Evolutionary conservation across 805 yeast species (phyloP), one percentile per base, ranked within the genome.

Genomic region (Ogataea ganodermae): DNA sequence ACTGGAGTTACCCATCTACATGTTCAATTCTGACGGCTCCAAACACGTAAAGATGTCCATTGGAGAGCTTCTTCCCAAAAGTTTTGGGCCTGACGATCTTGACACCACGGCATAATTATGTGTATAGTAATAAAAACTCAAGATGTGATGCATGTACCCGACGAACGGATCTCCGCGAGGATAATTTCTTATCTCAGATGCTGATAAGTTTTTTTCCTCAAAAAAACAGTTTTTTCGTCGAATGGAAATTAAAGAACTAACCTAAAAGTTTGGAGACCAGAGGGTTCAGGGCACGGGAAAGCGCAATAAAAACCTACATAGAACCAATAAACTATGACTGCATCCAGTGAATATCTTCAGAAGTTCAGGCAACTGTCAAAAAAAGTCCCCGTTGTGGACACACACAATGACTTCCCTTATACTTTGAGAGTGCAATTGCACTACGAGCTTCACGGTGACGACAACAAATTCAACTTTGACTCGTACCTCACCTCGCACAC

Each of bases 71-170:
- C 70, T 91, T 41, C 98, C 98, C 0, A 63, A 79, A 60, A 83
- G 94, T 58, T 92, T 91, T 67, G 97, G 97, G 0, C 97, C 97
- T 1, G 90, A 79, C 13, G 77, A 81, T 57, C 66, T 86, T 35
- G 68, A 20, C 33, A 26, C 6, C 6, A 5, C 21, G 13, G 21
- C 21, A 5, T 16, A 16, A 10, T 23, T 35, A 21, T 13, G 22
- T 33, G 7, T 20, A 21, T 35, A 23, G 13, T n/a, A n/a, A 30
- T 6, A 14, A 14, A n/a, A 30, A 14, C 13, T 30, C 3, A 16
- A 27, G 4, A 27, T n/a, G n/a, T n/a, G n/a, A n/a, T n/a, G n/a
- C n/a, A n/a, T n/a, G n/a, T n/a, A n/a, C n/a, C n/a, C n/a, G n/a
- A n/a, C n/a, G n/a, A n/a, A n/a, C 21, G 23, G 23, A 8, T 18